These are phyloP conservation scores for Candida nanaspora DNA, from an alignment of 805 yeast species.

Conservation along the genomic window DNA sequence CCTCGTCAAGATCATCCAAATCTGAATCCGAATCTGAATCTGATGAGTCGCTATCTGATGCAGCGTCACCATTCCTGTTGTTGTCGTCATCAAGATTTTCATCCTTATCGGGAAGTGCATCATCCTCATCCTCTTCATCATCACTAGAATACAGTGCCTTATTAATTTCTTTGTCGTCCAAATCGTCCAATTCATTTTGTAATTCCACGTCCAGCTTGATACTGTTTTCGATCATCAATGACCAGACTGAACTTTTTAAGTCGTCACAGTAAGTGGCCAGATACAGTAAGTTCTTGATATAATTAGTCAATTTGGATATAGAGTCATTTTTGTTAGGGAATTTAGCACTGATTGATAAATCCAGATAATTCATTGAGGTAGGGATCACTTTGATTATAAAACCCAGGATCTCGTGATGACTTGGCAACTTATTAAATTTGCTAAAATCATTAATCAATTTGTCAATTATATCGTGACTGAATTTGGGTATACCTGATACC, in stretches of 20 bases:
- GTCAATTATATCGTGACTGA: conserved; percentile 79
- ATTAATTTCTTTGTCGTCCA: conserved; percentile 66
- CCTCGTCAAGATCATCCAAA: conserved; percentile 20
- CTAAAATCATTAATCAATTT: conserved; percentile 60
- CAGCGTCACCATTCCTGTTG: no score
- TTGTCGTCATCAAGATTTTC: no score
- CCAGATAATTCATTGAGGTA: conserved; percentile 64
- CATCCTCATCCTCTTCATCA: conserved; percentile 20
- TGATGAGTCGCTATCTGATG: conserved; percentile 7
- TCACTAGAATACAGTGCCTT: conserved; percentile 30
- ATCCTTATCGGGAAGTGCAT: conserved; percentile 20
- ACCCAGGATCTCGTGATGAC: conserved; percentile 61
- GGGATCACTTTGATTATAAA: conserved; percentile 72
- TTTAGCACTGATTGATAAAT: conserved; percentile 43
- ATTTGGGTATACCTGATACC: conserved; percentile 81
- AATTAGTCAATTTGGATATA: conserved; percentile 47
- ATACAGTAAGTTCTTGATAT: conserved; percentile 55
- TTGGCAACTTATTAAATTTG: conserved; percentile 8
- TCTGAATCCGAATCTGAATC: conserved; percentile 33
- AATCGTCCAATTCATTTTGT: conserved; percentile 80
- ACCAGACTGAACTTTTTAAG: conserved; percentile 70
- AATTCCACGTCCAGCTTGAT: conserved; percentile 88
- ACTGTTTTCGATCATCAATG: conserved; percentile 66
- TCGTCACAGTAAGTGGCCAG: conserved; percentile 69
- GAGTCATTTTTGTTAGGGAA: conserved; percentile 79